Conservation (phyloP, 495 filamentous ascomycete genomes). For the Aspergillus bridgeri region DNA sequence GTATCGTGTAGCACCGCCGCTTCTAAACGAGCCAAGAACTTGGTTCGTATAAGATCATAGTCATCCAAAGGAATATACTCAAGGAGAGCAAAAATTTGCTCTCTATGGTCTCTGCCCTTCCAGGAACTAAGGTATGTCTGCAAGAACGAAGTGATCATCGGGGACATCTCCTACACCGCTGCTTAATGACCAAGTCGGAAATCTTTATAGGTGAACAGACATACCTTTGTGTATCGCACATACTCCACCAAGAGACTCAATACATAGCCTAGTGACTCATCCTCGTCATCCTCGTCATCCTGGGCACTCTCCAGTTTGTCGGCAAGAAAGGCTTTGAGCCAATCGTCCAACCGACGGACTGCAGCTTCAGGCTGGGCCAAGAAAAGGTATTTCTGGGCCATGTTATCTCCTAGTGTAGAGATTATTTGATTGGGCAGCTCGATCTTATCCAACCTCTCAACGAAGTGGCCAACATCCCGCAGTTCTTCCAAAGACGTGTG, state of each 20-base stretch:
- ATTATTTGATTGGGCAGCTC: slow-evolving; percentile 79
- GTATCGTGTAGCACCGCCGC: slow-evolving; percentile 50
- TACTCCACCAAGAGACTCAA: slow-evolving; percentile 58
- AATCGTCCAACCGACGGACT: slow-evolving; percentile 58
- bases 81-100: slow-evolving; percentile 63
- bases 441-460: slow-evolving; percentile 72
- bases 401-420: slow-evolving; percentile 68
- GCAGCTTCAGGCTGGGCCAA: slow-evolving; percentile 58
- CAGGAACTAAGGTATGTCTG: slow-evolving; percentile 58
- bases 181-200: slow-evolving; percentile 13
- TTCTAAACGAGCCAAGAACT: slow-evolving; percentile 58
- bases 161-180: slow-evolving; percentile 54
- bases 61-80: slow-evolving; percentile 57
- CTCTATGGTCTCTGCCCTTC: slow-evolving; percentile 60
- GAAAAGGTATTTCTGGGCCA: slow-evolving; percentile 73
- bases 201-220: background rate
- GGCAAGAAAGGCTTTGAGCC: slow-evolving; percentile 58
- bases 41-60: slow-evolving; percentile 48
- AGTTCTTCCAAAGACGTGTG: slow-evolving; percentile 70
- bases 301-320: slow-evolving; percentile 55
- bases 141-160: slow-evolving; percentile 61
- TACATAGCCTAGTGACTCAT: slow-evolving; percentile 46
- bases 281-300: slow-evolving; percentile 44
- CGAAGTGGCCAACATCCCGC: slow-evolving; percentile 66
- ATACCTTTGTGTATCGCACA: slow-evolving; percentile 61